Base-by-base conservation (phyloP, 2,329 filamentous ascomycete genomes). In the Rasamsonia emersonii region DNA sequence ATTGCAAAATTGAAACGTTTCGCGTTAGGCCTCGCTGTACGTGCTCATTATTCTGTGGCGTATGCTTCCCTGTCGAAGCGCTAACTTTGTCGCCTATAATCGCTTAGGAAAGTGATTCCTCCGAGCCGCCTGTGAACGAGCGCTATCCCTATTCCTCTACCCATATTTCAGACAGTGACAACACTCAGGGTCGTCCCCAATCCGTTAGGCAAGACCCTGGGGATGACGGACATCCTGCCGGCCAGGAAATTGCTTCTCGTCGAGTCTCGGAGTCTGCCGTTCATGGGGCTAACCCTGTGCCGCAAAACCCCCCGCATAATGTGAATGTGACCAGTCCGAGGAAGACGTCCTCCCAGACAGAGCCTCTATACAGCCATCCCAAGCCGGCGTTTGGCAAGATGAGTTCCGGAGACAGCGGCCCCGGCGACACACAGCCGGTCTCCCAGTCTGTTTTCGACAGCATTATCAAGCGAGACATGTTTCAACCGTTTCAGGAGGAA, bases 381-480 rank as follows among this genome's bases (percentile, higher is more conserved):
- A 44, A 44, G 5, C 44, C 44, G 18, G 46, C 45, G 19, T 14
- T 34, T 19, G 40, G 33, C 19, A 55, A 50, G 28, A 62, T 62
- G 56, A 49, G 45, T 20, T 51, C 50, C 14, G 49, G 46, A 17
- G 53, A 55, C n/a, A 48, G 47, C 26, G 43, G 45, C 3, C 51
- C 57, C 15, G 54, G 56, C 14, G 61, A 64, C 38, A 67, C 63
- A 7, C 62, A 66, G 42, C 53, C 58, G 10, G 48, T 67, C 24
- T 65, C 63, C 4, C 62, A 62, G 35, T 64, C 62, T 9, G 54
- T 61, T 14, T 63, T 56, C 31, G 61, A 65, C 34, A 51, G 48
- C 13, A 44, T 65, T 20, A 52, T 64, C 23, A 47, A 47, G 27
- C 50, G 54, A 32, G 62, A 58, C 41, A 49, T 49, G 29, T 50